Conservation (phyloP, 108 stramenopile species). For the Nitzschia sp. region DNA sequence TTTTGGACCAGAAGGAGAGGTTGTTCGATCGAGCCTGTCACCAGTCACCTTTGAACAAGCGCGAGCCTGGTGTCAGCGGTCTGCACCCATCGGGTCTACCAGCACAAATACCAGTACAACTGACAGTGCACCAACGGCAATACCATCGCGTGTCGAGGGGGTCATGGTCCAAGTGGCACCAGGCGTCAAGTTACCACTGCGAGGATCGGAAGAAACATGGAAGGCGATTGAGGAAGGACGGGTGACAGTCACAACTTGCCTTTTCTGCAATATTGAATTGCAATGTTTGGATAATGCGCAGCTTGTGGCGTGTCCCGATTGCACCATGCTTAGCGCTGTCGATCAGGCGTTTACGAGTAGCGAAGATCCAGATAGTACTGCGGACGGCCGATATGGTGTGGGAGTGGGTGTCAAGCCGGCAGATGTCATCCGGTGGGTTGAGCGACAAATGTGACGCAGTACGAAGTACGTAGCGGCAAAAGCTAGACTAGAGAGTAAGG, state of each 20-base stretch:
- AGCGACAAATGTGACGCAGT: not conserved
- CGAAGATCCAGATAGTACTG: not conserved
- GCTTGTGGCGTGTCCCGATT: constrained; percentile 20
- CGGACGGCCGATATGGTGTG: not conserved
- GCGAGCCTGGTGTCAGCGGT: not conserved
- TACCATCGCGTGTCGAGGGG: not conserved
- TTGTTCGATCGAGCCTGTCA: not conserved
- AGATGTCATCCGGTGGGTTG: not conserved
- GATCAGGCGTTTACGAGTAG: not conserved
- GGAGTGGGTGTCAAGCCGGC: not conserved
- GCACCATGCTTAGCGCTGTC: constrained; percentile 18
- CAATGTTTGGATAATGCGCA: constrained; percentile 19
- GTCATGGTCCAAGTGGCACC: constrained; percentile 20
- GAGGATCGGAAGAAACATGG: constrained; percentile 26
- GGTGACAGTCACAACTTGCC: not conserved
- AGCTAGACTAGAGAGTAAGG: not conserved
- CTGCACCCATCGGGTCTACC: not conserved
- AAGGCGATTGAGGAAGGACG: constrained; percentile 14
- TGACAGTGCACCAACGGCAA: not conserved
- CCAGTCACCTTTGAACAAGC: not conserved
- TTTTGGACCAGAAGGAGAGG: not conserved
- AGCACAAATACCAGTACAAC: not conserved
- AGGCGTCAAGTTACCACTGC: constrained; percentile 15
- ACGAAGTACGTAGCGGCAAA: too few relatives aligned
- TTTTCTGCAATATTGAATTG: constrained; percentile 2